These are phyloP conservation scores for Russula emetica DNA, from an alignment of 768 basidiomycete species.

Conservation along the genomic window DNA sequence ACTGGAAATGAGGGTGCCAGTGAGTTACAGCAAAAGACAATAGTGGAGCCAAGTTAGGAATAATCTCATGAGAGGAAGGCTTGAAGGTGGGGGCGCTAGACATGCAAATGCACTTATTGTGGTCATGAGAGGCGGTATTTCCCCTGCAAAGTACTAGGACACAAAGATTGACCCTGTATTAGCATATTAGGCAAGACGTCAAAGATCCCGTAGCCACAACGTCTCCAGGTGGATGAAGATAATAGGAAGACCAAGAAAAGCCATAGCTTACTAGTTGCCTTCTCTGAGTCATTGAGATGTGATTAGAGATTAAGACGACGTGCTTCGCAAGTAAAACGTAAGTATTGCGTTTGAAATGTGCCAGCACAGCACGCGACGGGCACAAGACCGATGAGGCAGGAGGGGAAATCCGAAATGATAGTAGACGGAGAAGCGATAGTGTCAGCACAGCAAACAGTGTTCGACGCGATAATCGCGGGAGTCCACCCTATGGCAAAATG, in stretches of 20 bases:
- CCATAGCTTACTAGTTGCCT: background rate
- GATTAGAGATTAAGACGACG: constrained; percentile 12
- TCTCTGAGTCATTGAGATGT: background rate
- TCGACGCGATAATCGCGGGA: constrained; percentile 1
- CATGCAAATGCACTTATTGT: background rate
- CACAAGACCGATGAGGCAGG: constrained; percentile 2
- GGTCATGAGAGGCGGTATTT: background rate
- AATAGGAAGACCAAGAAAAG: constrained; percentile 4
- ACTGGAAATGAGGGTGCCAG: background rate
- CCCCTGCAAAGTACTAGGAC: background rate
- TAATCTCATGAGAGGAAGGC: background rate
- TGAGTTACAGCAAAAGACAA: background rate
- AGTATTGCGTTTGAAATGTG: background rate
- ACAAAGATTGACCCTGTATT: background rate
- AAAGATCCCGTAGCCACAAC: background rate
- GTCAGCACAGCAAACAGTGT: background rate
- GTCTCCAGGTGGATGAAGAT: background rate
- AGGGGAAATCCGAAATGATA: background rate
- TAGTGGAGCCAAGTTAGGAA: background rate
- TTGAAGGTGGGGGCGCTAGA: background rate
- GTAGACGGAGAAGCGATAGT: background rate
- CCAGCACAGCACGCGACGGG: constrained; percentile 17
- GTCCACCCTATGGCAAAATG: constrained; percentile 20
- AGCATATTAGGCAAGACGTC: background rate
- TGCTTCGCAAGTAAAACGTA: background rate